Conservation (phyloP, 768 basidiomycete species). For the Arthromyces matolae region DNA sequence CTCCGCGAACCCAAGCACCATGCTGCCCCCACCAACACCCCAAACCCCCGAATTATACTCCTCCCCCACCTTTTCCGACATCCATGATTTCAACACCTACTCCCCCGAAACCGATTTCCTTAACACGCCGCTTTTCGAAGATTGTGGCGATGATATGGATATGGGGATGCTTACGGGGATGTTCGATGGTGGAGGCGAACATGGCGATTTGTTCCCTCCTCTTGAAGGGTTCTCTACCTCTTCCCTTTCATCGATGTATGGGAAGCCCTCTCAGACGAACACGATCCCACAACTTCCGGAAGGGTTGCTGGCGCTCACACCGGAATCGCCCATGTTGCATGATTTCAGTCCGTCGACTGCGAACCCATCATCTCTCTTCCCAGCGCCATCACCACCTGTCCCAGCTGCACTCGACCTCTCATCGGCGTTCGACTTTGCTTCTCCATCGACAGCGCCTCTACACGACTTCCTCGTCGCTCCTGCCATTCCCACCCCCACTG, state of each 20-base stretch:
- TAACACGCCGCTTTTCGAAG: conserved; percentile 30
- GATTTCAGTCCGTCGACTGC: conserved; percentile 30
- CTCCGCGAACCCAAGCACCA: too few species aligned
- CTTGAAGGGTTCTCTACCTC: too few species aligned
- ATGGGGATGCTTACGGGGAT: conserved; percentile 16
- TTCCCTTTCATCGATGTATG: conserved; percentile 14
- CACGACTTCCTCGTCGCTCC: conserved; percentile 13
- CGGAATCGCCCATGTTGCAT: conserved; percentile 43
- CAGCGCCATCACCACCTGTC: conserved; percentile 28
- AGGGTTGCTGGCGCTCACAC: conserved; percentile 47
- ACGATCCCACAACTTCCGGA: conserved; percentile 7
- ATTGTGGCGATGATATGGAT: conserved; percentile 15
- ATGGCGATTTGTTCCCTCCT: too few species aligned
- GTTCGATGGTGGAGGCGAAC: not conserved
- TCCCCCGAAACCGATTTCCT: conserved; percentile 13
- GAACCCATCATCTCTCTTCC: conserved; percentile 27
- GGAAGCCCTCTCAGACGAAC: conserved; percentile 9
- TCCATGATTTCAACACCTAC: conserved; percentile 30
- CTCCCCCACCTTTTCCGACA: conserved; percentile 22
- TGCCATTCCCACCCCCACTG: conserved; percentile 12
- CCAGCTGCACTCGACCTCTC: conserved; percentile 15
- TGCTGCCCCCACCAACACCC: conserved; percentile 10
- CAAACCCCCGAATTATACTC: conserved; percentile 18
- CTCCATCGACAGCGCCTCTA: conserved; percentile 1
- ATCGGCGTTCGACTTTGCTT: conserved; percentile 8